These are phyloP conservation scores for Colletotrichum theobromicola DNA, from an alignment of 2,329 filamentous ascomycete genomes.

Conservation along the genomic window DNA sequence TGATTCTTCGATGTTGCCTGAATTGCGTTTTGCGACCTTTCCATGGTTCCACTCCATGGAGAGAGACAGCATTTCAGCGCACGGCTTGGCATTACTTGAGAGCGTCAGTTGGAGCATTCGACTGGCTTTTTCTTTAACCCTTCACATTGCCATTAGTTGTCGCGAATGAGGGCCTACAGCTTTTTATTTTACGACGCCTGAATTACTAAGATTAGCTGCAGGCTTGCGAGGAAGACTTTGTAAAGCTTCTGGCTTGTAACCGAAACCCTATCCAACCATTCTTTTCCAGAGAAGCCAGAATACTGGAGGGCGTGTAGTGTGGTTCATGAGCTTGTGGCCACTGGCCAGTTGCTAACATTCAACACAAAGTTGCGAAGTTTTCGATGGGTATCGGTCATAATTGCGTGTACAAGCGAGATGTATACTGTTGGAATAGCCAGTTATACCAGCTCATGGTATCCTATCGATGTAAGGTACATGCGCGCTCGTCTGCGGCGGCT, in stretches of 20 bases:
- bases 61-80: neutral
- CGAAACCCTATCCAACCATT: neutral
- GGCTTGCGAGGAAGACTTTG: neutral
- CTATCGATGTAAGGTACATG: neutral
- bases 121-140: neutral
- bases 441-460: neutral
- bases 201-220: neutral
- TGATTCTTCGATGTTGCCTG: neutral
- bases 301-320: neutral
- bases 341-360: neutral
- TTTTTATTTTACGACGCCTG: neutral
- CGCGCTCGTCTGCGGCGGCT: neutral
- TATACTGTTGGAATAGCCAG: neutral
- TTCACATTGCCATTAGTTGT: neutral
- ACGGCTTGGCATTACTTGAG: neutral
- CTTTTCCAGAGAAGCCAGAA: neutral
- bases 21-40: neutral
- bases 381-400: neutral
- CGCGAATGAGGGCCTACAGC: too few relatives aligned
- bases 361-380: neutral
- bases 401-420: neutral
- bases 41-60: neutral
- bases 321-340: neutral
- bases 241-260: neutral
- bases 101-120: neutral